phyloP scores from a whole-genome alignment of 2,329 filamentous ascomycete species.

The Endothia cerciana region DNA sequence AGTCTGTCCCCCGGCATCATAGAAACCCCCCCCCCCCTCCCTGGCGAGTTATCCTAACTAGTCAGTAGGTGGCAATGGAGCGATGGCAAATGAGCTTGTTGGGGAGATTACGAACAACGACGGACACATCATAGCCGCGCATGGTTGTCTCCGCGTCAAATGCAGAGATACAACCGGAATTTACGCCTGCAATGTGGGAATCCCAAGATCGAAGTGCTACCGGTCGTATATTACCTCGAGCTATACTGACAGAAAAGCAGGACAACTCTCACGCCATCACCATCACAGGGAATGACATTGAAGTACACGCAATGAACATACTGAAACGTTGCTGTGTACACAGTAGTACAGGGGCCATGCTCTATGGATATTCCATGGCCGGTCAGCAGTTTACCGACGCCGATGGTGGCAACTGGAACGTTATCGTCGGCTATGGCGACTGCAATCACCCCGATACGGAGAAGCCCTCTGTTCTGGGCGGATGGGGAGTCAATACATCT shows the following conservation, averaged over 20 bases:
- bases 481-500: constrained; percentile 7
- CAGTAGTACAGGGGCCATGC: not conserved
- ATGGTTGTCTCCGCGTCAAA: constrained; percentile 5
- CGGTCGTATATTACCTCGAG: not conserved
- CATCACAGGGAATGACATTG: constrained; percentile 1
- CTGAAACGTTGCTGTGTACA: constrained; percentile 1
- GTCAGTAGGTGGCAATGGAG: not conserved
- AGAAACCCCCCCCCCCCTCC: too few relatives aligned
- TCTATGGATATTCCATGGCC: not conserved
- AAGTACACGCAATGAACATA: constrained; percentile 4
- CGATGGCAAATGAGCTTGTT: not conserved
- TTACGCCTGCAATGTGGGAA: constrained; percentile 13
- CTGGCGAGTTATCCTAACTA: not conserved
- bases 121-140: not conserved
- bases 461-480: constrained; percentile 2
- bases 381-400: constrained; percentile 18
- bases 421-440: constrained; percentile 5
- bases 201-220: not conserved
- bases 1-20: not conserved
- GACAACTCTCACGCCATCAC: constrained; percentile 4
- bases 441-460: not conserved
- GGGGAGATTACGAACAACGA: not conserved
- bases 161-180: constrained; percentile 14
- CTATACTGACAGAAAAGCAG: not conserved
- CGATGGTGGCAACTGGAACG: constrained; percentile 10